Evolutionary conservation across 371 early-diverging fungal species (phyloP).

Genomic region (Zychaea mexicana): DNA sequence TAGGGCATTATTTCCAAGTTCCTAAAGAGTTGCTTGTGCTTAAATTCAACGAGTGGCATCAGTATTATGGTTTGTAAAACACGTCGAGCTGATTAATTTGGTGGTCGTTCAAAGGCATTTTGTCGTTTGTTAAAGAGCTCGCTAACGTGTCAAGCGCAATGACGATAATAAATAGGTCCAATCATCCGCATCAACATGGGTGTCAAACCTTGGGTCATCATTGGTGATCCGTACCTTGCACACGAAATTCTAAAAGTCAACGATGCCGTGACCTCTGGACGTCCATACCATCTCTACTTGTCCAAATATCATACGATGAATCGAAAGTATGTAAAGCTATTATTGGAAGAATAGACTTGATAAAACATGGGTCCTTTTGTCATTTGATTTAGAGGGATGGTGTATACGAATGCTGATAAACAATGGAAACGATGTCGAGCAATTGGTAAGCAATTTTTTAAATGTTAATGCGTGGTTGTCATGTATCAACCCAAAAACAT

Average conservation of each 20-base stretch:
- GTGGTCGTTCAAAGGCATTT: too few relatives aligned
- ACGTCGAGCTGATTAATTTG: too few relatives aligned
- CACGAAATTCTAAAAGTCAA: conserved; percentile 18
- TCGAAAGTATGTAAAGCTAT: too few relatives aligned
- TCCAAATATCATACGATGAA: conserved; percentile 1
- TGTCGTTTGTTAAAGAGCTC: too few relatives aligned
- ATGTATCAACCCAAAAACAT: not conserved
- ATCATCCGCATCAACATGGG: conserved; percentile 16
- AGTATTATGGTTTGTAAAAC: too few relatives aligned
- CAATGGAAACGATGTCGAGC: conserved; percentile 15
- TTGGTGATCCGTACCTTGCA: conserved; percentile 18
- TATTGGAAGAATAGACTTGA: too few relatives aligned
- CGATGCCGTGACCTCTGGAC: conserved; percentile 11
- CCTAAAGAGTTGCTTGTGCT: too few relatives aligned
- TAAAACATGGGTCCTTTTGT: too few relatives aligned
- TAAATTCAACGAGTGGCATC: too few relatives aligned
- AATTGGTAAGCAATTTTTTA: conserved; percentile 4
- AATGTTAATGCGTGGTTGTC: too few relatives aligned
- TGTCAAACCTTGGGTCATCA: conserved; percentile 18
- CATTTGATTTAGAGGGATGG: conserved; percentile 11
- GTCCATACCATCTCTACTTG: conserved; percentile 13
- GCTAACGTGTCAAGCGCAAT: too few relatives aligned
- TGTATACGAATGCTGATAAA: conserved; percentile 5
- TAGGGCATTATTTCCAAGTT: too few relatives aligned
- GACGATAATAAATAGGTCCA: not conserved